phyloP scores from a whole-genome alignment of 78 protist species.

The Polysphondylium violaceum region DNA sequence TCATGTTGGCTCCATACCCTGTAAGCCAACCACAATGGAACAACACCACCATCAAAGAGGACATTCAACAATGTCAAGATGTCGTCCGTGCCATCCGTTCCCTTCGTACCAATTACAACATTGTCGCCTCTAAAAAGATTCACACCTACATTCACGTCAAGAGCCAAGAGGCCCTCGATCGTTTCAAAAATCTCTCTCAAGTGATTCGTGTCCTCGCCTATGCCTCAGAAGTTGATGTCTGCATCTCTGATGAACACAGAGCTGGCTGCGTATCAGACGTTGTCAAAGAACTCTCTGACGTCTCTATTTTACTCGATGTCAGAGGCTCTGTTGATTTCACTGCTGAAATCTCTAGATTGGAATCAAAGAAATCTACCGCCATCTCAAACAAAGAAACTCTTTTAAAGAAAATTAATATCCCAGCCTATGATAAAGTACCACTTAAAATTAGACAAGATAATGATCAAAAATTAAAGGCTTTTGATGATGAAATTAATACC shows the following conservation, averaged over 20 bases:
- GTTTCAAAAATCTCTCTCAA: not conserved
- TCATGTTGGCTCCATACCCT: constrained; percentile 87
- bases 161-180: not conserved
- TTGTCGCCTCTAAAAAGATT: constrained; percentile 25
- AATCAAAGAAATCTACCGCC: constrained; percentile 5
- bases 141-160: constrained; percentile 38
- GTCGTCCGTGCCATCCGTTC: constrained; percentile 61
- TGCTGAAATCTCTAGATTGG: constrained; percentile 27
- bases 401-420: constrained; percentile 31
- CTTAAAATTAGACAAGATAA: constrained; percentile 31
- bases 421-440: constrained; percentile 63
- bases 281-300: constrained; percentile 17
- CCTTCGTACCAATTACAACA: constrained; percentile 43
- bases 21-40: constrained; percentile 12
- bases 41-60: constrained; percentile 50
- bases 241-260: not conserved
- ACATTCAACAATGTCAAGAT: constrained; percentile 60
- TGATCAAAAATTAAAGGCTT: constrained; percentile 11
- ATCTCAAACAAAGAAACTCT: constrained; percentile 8
- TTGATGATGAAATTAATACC: constrained; percentile 51
- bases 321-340: constrained; percentile 35
- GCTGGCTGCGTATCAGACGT: constrained; percentile 34
- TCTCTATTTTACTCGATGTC: constrained; percentile 37
- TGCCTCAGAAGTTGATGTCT: constrained; percentile 16
- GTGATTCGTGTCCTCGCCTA: constrained; percentile 37